A percentile compares a stretch with the other conserved stretches of the same genome.
Evolutionary conservation across 352 stramenopile species (phyloP).

Genomic region (Pythium apleroticum): DNA sequence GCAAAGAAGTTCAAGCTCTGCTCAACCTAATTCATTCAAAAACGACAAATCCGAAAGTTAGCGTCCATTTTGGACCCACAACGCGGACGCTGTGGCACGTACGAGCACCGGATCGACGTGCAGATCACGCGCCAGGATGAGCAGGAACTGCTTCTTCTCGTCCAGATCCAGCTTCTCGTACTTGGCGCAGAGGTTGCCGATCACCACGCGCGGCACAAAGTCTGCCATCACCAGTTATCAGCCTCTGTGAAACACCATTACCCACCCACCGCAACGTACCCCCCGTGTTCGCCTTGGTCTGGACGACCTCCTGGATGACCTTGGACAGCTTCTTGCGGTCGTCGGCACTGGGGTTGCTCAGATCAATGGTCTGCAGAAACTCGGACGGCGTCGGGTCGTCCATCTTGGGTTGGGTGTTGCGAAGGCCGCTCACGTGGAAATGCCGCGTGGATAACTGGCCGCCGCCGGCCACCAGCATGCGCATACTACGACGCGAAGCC

Average conservation of each 20-base stretch:
- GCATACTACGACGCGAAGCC: background rate
- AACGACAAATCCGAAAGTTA: background rate
- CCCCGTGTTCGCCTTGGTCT: slow-evolving; percentile 62
- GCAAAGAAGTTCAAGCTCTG: slow-evolving; percentile 57
- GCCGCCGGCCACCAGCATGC: background rate
- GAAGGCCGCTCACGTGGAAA: slow-evolving; percentile 3
- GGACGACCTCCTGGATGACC: slow-evolving; percentile 67
- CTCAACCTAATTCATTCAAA: slow-evolving; percentile 35
- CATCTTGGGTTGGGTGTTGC: background rate
- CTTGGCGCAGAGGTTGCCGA: slow-evolving; percentile 61
- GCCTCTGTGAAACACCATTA: background rate
- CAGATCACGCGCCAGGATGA: slow-evolving; percentile 74
- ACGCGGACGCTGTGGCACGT: background rate
- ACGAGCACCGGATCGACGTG: slow-evolving; percentile 61
- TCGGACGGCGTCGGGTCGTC: slow-evolving; percentile 30
- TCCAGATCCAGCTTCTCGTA: slow-evolving; percentile 70
- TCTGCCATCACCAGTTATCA: slow-evolving; percentile 35
- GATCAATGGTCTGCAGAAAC: slow-evolving; percentile 53
- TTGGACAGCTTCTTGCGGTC: slow-evolving; percentile 57
- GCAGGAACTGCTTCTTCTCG: slow-evolving; percentile 78
- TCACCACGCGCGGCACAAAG: slow-evolving; percentile 77
- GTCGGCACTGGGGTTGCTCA: slow-evolving; percentile 36
- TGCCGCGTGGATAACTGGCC: background rate
- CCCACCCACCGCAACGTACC: slow-evolving; percentile 35
- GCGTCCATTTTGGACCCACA: background rate